Evolutionary conservation across 164 flowering plant species (phyloP).

Genomic region (Hamamelis virginiana): DNA sequence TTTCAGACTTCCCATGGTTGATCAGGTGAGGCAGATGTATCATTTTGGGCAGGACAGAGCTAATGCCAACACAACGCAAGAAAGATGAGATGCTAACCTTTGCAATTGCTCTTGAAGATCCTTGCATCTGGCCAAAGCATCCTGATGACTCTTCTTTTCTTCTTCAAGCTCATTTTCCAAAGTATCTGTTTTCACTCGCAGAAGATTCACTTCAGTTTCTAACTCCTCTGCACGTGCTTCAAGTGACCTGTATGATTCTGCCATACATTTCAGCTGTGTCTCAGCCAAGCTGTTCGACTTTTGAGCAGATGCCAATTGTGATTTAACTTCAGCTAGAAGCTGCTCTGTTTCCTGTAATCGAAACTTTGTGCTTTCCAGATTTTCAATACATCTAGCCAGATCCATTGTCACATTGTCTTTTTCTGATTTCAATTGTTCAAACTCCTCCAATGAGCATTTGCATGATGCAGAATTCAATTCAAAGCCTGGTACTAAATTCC

Average conservation of each 20-base stretch:
- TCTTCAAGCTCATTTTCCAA: constrained; percentile 72
- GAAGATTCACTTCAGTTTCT: constrained; percentile 58
- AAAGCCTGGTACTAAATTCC: constrained; percentile 42
- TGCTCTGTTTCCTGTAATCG: constrained; percentile 72
- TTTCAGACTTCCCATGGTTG: not conserved
- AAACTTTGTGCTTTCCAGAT: constrained; percentile 53
- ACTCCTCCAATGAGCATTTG: constrained; percentile 58
- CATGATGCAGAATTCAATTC: constrained; percentile 35
- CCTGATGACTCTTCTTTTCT: constrained; percentile 57
- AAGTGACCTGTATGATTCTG: constrained; percentile 88
- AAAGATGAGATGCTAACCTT: constrained; percentile 49
- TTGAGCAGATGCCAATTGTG: constrained; percentile 70
- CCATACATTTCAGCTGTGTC: constrained; percentile 98
- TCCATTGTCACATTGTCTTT: constrained; percentile 58
- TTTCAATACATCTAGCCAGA: constrained; percentile 55
- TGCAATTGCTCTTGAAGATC: constrained; percentile 71
- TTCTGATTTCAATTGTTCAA: constrained; percentile 62
- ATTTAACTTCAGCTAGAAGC: constrained; percentile 60
- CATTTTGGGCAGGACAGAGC: not conserved
- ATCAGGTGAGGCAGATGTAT: not conserved
- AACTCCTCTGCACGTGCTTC: constrained; percentile 72
- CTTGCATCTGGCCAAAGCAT: constrained; percentile 58
- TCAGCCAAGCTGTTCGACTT: constrained; percentile 83
- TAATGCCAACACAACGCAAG: not conserved
- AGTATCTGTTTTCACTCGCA: constrained; percentile 50